Evolutionary conservation across 2,329 filamentous ascomycete species (phyloP).

Genomic region (Aspergillus udagawae): DNA sequence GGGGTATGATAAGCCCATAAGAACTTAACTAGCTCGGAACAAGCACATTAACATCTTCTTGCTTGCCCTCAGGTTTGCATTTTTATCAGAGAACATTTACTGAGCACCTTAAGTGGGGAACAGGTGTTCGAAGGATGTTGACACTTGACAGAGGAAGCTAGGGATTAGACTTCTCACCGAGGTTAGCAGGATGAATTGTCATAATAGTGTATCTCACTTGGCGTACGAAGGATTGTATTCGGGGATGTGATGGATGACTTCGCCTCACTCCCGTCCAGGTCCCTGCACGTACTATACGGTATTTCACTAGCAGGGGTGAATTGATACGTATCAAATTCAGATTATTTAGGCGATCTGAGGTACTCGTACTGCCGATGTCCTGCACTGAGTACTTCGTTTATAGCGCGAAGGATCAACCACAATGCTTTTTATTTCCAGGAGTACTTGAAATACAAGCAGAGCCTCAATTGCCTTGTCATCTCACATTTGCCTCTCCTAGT

Average conservation of each 20-base stretch:
- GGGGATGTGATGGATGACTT: neutral
- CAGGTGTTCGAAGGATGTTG: neutral
- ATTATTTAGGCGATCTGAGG: neutral
- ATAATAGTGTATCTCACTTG: neutral
- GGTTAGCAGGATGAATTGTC: neutral
- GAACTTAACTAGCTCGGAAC: neutral
- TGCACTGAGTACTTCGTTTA: neutral
- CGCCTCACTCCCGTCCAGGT: neutral
- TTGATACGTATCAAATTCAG: too few relatives aligned
- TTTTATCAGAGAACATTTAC: neutral
- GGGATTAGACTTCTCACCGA: neutral
- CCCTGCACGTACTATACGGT: neutral
- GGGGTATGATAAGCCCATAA: neutral
- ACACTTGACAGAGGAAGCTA: neutral
- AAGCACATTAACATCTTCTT: neutral
- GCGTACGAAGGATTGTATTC: neutral
- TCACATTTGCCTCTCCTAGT: neutral
- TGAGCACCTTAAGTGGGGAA: neutral
- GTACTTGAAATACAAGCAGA: neutral
- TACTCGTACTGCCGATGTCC: neutral
- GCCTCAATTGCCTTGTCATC: neutral
- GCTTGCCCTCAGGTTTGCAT: neutral
- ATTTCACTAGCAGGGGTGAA: neutral
- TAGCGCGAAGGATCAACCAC: neutral
- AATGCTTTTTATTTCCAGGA: neutral